Conservation (phyloP, 192 early-diverging fungal species). For the Mortierella claussenii region DNA sequence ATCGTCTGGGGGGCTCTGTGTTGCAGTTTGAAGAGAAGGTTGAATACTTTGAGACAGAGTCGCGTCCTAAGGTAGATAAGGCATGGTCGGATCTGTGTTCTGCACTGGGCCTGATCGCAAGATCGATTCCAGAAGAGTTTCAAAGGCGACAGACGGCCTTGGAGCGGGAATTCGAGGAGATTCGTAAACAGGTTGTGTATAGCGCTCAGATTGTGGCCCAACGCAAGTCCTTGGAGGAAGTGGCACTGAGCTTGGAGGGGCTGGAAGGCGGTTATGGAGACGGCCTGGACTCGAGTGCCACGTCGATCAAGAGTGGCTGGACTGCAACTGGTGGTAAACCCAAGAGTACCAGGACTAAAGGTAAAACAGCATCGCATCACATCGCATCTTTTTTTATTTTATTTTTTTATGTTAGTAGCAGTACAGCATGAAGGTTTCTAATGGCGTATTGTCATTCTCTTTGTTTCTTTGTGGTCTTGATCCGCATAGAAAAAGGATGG, state of each 20-base stretch:
- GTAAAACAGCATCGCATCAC: background rate
- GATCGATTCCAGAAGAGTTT: slow-evolving; percentile 39
- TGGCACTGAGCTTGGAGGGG: slow-evolving; percentile 26
- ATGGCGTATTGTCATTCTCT: background rate
- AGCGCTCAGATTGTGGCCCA: slow-evolving; percentile 45
- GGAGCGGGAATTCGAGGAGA: slow-evolving; percentile 38
- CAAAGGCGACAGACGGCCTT: slow-evolving; percentile 27
- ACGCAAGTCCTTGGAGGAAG: slow-evolving; percentile 32
- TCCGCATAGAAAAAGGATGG: slow-evolving; percentile 53
- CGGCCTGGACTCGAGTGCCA: background rate
- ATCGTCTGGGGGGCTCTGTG: slow-evolving; percentile 32
- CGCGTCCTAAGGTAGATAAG: slow-evolving; percentile 29
- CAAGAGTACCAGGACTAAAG: slow-evolving; percentile 12
- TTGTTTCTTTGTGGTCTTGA: no score
- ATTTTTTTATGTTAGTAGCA: background rate
- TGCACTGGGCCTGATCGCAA: slow-evolving; percentile 23
- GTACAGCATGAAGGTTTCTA: background rate
- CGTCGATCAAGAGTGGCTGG: slow-evolving; percentile 17
- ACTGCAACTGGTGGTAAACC: background rate
- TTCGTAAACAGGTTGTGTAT: slow-evolving; percentile 34
- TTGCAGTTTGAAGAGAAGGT: slow-evolving; percentile 48
- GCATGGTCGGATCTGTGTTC: slow-evolving; percentile 45
- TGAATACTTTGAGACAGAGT: slow-evolving; percentile 46
- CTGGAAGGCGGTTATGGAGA: slow-evolving; percentile 29
- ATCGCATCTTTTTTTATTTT: background rate